These are phyloP conservation scores for Saksenaea vasiformis DNA, from an alignment of 371 early-diverging fungal genomes.

Conservation along the genomic window DNA sequence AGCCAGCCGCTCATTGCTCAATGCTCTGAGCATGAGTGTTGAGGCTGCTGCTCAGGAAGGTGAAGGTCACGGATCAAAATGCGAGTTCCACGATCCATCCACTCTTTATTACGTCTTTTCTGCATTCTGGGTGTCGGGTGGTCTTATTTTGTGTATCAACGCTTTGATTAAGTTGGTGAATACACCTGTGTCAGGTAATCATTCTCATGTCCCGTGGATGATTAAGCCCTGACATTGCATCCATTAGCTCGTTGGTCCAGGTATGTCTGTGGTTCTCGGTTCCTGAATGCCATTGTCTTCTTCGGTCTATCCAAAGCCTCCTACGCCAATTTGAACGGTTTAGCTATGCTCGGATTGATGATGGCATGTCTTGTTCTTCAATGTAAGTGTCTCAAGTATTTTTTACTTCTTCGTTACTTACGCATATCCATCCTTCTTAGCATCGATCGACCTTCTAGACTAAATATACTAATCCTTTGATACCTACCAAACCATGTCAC, in stretches of 20 bases:
- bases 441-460: neutral
- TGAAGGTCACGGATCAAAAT: neutral
- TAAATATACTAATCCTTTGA: neutral
- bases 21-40: neutral
- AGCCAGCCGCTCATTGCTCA: neutral
- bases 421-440: neutral
- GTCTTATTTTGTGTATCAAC: constrained; percentile 42
- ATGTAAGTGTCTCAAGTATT: constrained; percentile 30
- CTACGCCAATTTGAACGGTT: constrained; percentile 37
- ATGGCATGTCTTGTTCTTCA: constrained; percentile 51
- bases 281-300: constrained; percentile 51
- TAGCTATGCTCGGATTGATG: constrained; percentile 51
- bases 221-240: constrained; percentile 20
- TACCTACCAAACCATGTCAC: neutral
- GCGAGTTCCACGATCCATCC: constrained; percentile 5
- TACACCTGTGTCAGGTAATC: constrained; percentile 33
- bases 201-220: neutral
- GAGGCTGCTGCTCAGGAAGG: constrained; percentile 1
- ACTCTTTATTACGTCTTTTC: constrained; percentile 32
- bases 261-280: constrained; percentile 50
- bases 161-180: constrained; percentile 46
- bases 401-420: neutral
- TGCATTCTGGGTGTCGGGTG: constrained; percentile 48
- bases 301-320: constrained; percentile 48
- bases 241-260: constrained; percentile 37